Percentiles rank a stretch among this genome's conserved stretches.
Evolutionary conservation across 1,284 basidiomycete genomes (phyloP).

Genomic region (Macrocystidia cucumis): DNA sequence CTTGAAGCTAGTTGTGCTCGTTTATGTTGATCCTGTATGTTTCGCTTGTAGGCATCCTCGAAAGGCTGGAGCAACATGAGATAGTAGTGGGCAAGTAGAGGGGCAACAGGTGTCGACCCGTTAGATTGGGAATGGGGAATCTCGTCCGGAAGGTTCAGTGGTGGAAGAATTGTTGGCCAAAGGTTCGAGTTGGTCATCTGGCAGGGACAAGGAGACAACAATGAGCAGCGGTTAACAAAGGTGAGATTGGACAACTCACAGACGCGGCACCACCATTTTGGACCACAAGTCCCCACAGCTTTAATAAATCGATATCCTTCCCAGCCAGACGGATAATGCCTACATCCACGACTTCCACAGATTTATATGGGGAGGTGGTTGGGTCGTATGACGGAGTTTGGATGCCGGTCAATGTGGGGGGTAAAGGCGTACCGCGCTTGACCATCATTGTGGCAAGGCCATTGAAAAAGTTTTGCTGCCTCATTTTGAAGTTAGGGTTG

Average conservation of each 20-base stretch:
- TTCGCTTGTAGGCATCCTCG: constrained; percentile 60
- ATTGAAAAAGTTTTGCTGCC: constrained; percentile 49
- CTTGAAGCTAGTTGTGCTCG: constrained; percentile 34
- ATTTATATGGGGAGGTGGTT: constrained; percentile 50
- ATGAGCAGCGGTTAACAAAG: constrained; percentile 6
- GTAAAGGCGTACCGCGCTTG: constrained; percentile 49
- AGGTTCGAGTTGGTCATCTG: constrained; percentile 35
- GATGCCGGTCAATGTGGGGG: constrained; percentile 56
- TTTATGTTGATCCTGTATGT: constrained; percentile 48
- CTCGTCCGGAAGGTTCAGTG: constrained; percentile 60
- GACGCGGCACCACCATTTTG: constrained; percentile 48
- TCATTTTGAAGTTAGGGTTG: constrained; percentile 30
- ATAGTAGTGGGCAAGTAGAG: constrained; percentile 50
- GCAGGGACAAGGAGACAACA: constrained; percentile 19
- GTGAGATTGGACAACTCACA: constrained; percentile 29
- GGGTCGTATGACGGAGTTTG: constrained; percentile 52
- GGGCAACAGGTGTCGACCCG: constrained; percentile 39
- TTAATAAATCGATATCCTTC: constrained; percentile 74
- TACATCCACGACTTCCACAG: constrained; percentile 52
- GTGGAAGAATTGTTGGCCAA: constrained; percentile 35
- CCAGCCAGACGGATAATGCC: constrained; percentile 65
- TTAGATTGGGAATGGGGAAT: constrained; percentile 36
- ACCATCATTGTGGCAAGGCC: constrained; percentile 51
- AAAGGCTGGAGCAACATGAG: constrained; percentile 55
- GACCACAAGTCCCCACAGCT: constrained; percentile 52